These are phyloP conservation scores for Brettanomyces custersianus DNA, from an alignment of 805 yeast genomes.

Conservation along the genomic window DNA sequence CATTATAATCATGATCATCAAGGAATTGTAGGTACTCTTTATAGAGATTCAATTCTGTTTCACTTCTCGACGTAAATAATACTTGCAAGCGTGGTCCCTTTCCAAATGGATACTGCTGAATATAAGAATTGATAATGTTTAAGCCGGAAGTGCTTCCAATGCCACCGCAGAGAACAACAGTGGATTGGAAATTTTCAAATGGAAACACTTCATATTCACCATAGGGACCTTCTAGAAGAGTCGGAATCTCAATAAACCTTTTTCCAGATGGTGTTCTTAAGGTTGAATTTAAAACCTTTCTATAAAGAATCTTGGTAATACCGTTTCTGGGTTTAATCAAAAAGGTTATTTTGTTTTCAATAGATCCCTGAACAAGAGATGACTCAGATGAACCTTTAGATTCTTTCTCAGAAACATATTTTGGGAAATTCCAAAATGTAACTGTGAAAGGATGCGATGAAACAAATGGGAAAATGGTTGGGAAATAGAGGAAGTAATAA, in stretches of 20 bases:
- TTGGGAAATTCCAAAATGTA: conserved; percentile 8
- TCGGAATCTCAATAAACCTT: neutral
- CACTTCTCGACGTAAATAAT: neutral
- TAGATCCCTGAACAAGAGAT: neutral
- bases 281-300: neutral
- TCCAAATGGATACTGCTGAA: neutral
- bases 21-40: neutral
- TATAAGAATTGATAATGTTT: conserved; percentile 1
- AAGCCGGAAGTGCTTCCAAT: conserved; percentile 6
- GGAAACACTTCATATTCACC: conserved; percentile 3
- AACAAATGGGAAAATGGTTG: conserved; percentile 25
- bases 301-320: conserved; percentile 3
- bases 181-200: conserved; percentile 3
- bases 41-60: neutral
- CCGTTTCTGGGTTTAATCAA: conserved; percentile 5
- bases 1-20: neutral
- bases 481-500: conserved; percentile 7
- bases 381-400: neutral
- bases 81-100: neutral
- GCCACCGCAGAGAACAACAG: conserved; percentile 6
- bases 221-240: conserved; percentile 8
- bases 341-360: conserved; percentile 1
- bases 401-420: neutral
- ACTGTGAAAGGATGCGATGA: conserved; percentile 65
- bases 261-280: conserved; percentile 1